Conservation (phyloP, 768 basidiomycete genomes). For the Boletellus ananiceps region DNA sequence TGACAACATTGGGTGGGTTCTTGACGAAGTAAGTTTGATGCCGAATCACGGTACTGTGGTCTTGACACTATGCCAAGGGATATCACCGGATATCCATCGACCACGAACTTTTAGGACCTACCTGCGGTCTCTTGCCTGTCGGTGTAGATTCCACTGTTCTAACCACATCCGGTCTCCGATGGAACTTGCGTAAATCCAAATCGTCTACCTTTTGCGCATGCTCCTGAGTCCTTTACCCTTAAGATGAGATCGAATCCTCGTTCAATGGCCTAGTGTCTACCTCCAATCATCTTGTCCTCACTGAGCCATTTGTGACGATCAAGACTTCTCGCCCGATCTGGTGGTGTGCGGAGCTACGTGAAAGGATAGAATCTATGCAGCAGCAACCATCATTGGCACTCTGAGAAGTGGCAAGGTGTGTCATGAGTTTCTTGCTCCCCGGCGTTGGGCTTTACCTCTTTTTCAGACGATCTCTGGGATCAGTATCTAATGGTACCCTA, state of each 20-base stretch:
- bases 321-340: conserved; percentile 80
- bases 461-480: too few species aligned
- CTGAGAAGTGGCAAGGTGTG: neutral
- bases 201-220: neutral
- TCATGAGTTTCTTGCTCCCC: too few species aligned
- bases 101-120: conserved; percentile 69
- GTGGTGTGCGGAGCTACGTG: conserved; percentile 80
- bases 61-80: conserved; percentile 48
- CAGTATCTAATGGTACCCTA: too few species aligned
- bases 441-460: too few species aligned
- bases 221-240: conserved; percentile 4
- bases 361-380: neutral
- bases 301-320: conserved; percentile 60
- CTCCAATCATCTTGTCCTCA: conserved; percentile 83
- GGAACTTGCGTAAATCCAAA: conserved; percentile 72
- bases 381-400: too few species aligned
- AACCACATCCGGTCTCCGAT: conserved; percentile 80
- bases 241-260: conserved; percentile 63
- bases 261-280: conserved; percentile 88
- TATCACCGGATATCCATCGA: conserved; percentile 77
- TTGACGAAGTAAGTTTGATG: conserved; percentile 56
- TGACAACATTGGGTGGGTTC: conserved; percentile 87
- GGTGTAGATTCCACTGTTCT: conserved; percentile 73
- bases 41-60: neutral
- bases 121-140: conserved; percentile 93